Evolutionary conservation across 2,329 filamentous ascomycete species (phyloP).

Genomic region (Arthrobotrys entomopaga): DNA sequence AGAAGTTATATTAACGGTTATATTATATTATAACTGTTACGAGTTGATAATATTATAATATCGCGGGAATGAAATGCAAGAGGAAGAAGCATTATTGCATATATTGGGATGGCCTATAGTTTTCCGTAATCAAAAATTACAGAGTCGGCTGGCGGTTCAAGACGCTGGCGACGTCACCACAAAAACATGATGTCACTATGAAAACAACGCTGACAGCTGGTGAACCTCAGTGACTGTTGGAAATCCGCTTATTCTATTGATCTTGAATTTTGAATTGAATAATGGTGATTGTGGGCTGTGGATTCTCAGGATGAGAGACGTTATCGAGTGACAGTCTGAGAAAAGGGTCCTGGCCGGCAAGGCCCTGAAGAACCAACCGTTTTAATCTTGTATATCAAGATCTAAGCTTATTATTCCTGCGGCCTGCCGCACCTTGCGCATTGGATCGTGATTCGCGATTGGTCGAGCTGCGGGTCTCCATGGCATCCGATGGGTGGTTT

Average conservation of each 20-base stretch:
- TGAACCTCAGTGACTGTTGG: neutral
- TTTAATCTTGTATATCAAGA: neutral
- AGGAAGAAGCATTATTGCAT: neutral
- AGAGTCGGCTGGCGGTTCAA: no score
- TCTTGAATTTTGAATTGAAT: neutral
- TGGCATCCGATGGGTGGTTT: conserved; percentile 43
- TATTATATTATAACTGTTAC: no score
- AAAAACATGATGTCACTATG: conserved; percentile 11
- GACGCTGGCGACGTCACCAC: conserved; percentile 3
- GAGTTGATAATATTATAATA: conserved; percentile 9
- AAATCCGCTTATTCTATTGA: neutral
- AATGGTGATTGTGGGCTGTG: neutral
- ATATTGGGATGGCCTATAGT: no score
- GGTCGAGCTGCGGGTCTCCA: conserved; percentile 39
- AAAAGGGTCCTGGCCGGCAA: conserved; percentile 14
- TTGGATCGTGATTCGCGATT: conserved; percentile 29
- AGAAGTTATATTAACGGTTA: neutral
- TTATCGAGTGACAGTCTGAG: neutral
- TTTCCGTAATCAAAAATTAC: no score
- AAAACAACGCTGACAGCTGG: neutral
- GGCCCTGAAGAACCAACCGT: neutral
- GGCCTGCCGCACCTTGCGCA: conserved; percentile 53
- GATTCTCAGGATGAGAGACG: neutral
- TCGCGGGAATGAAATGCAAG: neutral
- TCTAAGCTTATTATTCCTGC: conserved; percentile 30